Evolutionary conservation across 73 alveolate genomes (phyloP), one percentile per base, ranked within the genome.

Genomic region (Diophrys appendiculata): DNA sequence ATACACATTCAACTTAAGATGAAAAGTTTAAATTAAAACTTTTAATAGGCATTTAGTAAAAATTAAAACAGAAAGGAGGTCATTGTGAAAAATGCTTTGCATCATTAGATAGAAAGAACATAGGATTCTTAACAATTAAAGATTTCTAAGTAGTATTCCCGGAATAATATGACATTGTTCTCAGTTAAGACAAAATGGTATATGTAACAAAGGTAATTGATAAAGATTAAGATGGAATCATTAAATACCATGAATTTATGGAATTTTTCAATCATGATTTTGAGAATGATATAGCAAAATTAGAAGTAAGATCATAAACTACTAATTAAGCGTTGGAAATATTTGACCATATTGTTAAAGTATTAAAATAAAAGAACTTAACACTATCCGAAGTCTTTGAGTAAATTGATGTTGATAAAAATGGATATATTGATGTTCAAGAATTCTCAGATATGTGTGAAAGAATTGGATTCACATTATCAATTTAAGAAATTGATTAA

Each of bases 401-500:
- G 23, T 30, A 82, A 65, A 82, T 82, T 34, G 90, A 82, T 70
- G 64, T 84, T 26, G 65, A 72, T 30, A 24, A 65, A 34, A 82
- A 82, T 74, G 90, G 90, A 1, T 72, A 30, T 35, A 82, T 82
- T n/a, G 90, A 82, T 25, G n/a, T 65, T 11, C 85, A 82, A 53
- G 90, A 82, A 54, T 82, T 82, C 75, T 30, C 33, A 31, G 74
- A 82, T 54, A 31, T 82, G 24, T 27, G 72, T n/a, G 90, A 82
- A 53, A 82, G 90, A 74, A 67, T 82, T 5, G 90, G 90, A 11
- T 69, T 82, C 29, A 64, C 85, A 1, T 52, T 82, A 5, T 64
- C 90, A n/a, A 84, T 60, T 33, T 74, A 79, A 22, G 33, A 74
- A 70, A 72, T 82, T 70, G 32, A 67, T 24, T 80, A 82, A 34